Evolutionary conservation across 176 grass and related monocot genomes (phyloP), one percentile per base, ranked within the genome.

Genomic region (Musa troglodytarum): DNA sequence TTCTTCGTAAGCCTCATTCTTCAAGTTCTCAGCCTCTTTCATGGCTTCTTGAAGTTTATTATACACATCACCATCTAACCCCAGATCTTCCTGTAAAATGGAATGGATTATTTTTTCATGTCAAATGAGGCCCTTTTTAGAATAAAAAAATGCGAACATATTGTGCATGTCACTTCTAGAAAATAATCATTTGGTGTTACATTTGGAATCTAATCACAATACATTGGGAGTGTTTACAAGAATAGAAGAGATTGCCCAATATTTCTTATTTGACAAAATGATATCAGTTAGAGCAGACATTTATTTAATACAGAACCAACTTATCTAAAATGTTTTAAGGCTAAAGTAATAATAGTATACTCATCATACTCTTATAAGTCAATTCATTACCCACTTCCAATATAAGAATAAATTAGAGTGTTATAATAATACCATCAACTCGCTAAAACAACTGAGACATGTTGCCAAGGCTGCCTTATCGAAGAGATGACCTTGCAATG

Each of bases 1-100:
- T 82, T 96, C 86, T 83, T 87, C 80, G 49, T 75, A 76, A 26
- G 26, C 56, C 63, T 86, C 80, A 71, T 79, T 78, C 52, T 88
- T 82, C 69, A 69, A 84, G 54, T 20, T 80, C 78, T 87, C 52
- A 26, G 77, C 84, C 74, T 87, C 78, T 73, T 52, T 82, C 28
- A 78, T 77, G 54, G 73, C 75, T 71, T 87, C 82, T 59, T 89
- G 77, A 61, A 79, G 77, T 52, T 82, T 82, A 24, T 72, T 62
- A 75, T 83, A 78, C 62, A 80, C 20, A 53, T 83, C 67, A 68
- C 19, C 74, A 81, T 97, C 51, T 64, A 77, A 23, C 28, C 81
- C 74, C 11, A 52, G 12, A 53, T 83, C 73, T 19, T 92, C 82
- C 83, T 89, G 82, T 65, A 90, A 71, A 65, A 56, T 2, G 28